phyloP scores from a whole-genome alignment of 305 asterid genomes.

The Euphrasia arctica region DNA sequence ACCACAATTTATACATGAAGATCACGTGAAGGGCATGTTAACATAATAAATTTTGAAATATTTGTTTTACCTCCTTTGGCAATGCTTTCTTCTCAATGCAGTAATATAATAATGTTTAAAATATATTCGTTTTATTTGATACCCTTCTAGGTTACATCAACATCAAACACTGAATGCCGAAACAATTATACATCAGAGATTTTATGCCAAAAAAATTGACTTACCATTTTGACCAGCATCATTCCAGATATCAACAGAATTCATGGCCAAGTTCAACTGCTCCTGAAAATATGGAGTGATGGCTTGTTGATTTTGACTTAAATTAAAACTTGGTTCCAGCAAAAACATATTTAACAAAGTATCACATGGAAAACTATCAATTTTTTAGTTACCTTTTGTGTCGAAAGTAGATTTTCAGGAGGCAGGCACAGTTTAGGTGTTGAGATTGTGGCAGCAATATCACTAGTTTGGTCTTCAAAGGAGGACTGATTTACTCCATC shows the following conservation, averaged over 20 bases:
- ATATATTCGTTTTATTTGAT: not conserved
- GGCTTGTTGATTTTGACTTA: slow-evolving; percentile 44
- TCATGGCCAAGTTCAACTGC: slow-evolving; percentile 49
- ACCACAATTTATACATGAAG: not conserved
- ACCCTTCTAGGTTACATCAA: not conserved
- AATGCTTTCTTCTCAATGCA: not conserved
- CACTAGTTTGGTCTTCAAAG: slow-evolving; percentile 30
- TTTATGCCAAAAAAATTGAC: slow-evolving; percentile 28
- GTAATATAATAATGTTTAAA: not conserved
- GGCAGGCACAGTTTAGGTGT: slow-evolving; percentile 36
- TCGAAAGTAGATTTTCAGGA: slow-evolving; percentile 72
- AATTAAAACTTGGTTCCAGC: slow-evolving; percentile 15
- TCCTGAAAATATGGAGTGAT: slow-evolving; percentile 78
- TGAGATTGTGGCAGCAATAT: slow-evolving; percentile 30
- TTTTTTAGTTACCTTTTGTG: slow-evolving; percentile 53
- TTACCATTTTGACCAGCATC: slow-evolving; percentile 44
- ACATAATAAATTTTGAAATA: not conserved
- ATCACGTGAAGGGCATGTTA: not conserved
- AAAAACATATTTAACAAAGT: slow-evolving; percentile 21
- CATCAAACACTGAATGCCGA: not conserved
- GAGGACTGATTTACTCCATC: slow-evolving; percentile 36
- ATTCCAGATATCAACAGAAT: slow-evolving; percentile 38
- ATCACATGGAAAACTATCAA: slow-evolving; percentile 20
- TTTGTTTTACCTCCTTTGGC: not conserved
- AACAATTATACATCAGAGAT: slow-evolving; percentile 15